phyloP scores from a whole-genome alignment of 2,329 filamentous ascomycete species.

The Tolypocladium pustulatum region DNA sequence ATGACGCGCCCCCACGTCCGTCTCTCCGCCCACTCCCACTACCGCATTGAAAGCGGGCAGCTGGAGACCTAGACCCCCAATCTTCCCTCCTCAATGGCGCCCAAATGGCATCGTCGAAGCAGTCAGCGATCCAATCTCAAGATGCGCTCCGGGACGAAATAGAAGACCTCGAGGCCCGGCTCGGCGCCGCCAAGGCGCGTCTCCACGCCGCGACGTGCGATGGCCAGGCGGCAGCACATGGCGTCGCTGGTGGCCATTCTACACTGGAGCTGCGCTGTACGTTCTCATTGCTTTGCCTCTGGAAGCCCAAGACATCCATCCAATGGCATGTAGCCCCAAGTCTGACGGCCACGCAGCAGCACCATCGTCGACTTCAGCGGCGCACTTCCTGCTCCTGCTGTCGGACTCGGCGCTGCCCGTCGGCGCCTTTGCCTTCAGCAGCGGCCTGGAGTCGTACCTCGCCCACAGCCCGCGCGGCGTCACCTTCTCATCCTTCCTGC shows the following conservation, averaged over 20 bases:
- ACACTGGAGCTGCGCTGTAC: not conserved
- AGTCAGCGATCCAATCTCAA: conserved; percentile 10
- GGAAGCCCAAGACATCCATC: not conserved
- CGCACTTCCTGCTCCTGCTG: conserved; percentile 64
- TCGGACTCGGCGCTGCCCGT: conserved; percentile 74
- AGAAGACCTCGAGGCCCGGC: conserved; percentile 41
- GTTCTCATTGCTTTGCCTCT: not conserved
- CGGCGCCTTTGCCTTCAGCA: conserved; percentile 81
- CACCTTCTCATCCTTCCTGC: conserved; percentile 55
- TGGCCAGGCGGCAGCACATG: not conserved
- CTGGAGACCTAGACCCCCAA: not conserved
- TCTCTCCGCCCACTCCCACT: not conserved
- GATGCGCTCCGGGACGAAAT: conserved; percentile 43
- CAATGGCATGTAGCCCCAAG: not conserved
- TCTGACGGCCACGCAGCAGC: not conserved
- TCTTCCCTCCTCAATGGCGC: not conserved
- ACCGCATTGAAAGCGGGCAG: not conserved
- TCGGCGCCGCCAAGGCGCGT: conserved; percentile 33
- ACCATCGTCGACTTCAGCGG: conserved; percentile 10
- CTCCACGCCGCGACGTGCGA: conserved; percentile 14
- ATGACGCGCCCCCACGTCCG: not conserved
- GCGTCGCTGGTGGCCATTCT: not conserved
- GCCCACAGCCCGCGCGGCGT: conserved; percentile 41
- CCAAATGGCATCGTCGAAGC: conserved; percentile 15
- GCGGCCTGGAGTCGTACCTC: conserved; percentile 72